Conservation (phyloP, 2,329 filamentous ascomycete genomes). For the Chrysoporthe puriensis region DNA sequence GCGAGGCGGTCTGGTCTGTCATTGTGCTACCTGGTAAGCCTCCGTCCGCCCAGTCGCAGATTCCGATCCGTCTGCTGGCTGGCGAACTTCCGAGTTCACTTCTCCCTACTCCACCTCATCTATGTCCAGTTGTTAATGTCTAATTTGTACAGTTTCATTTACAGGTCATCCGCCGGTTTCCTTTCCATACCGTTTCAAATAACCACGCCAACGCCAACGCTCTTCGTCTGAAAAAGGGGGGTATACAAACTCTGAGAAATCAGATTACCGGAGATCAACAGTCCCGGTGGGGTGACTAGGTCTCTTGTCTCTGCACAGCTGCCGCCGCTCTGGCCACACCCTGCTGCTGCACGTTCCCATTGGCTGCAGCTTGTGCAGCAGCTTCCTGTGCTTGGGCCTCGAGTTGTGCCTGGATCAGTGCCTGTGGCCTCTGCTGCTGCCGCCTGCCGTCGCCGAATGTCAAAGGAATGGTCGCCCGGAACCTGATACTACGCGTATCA, state of each 20-base stretch:
- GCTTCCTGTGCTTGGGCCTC: conserved; percentile 17
- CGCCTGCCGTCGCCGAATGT: conserved; percentile 34
- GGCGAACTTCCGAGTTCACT: not conserved
- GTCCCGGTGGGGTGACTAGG: not conserved
- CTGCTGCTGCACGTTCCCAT: conserved; percentile 27
- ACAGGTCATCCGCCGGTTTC: conserved; percentile 6
- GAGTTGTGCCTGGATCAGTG: conserved; percentile 34
- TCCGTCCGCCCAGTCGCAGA: not conserved
- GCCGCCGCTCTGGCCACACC: conserved; percentile 26
- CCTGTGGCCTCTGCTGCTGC: conserved; percentile 44
- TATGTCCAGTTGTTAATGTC: conserved; percentile 16
- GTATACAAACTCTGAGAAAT: conserved; percentile 25
- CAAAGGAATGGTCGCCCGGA: conserved; percentile 61
- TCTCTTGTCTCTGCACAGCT: conserved; percentile 28
- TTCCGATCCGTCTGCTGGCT: conserved; percentile 2
- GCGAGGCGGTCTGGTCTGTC: conserved; percentile 10
- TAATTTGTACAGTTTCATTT: conserved; percentile 18
- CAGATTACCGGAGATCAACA: conserved; percentile 9
- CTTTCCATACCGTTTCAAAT: conserved; percentile 16
- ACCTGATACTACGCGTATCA: conserved; percentile 62
- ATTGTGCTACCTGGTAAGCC: conserved; percentile 18
- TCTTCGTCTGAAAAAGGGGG: conserved; percentile 21
- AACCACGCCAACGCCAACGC: conserved; percentile 26
- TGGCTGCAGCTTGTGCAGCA: conserved; percentile 28
- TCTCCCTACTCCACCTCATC: conserved; percentile 5